Percentiles rank a stretch among this genome's conserved stretches.
Evolutionary conservation across 1,284 basidiomycete species (phyloP).

Genomic region (Naganishia sp.): DNA sequence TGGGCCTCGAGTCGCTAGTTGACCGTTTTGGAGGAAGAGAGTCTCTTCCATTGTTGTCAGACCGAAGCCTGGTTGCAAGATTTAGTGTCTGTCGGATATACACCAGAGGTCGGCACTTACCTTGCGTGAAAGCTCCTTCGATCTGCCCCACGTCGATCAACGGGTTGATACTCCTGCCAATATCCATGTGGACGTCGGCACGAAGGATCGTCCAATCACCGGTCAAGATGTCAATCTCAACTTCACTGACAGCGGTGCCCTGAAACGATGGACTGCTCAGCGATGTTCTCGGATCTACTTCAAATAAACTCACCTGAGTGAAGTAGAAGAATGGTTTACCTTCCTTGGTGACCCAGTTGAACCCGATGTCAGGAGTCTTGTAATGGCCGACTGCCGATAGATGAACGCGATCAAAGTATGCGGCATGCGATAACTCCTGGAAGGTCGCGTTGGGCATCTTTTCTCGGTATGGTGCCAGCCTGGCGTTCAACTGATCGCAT

Average conservation of each 20-base stretch:
- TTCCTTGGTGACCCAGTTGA: constrained; percentile 43
- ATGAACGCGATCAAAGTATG: constrained; percentile 48
- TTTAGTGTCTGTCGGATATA: constrained; percentile 3
- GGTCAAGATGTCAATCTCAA: constrained; percentile 50
- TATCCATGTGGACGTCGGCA: constrained; percentile 45
- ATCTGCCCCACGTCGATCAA: constrained; percentile 53
- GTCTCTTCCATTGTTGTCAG: constrained; percentile 50
- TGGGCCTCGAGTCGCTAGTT: constrained; percentile 43
- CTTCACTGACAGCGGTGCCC: constrained; percentile 47
- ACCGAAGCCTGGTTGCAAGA: constrained; percentile 38
- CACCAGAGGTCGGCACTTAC: constrained; percentile 26
- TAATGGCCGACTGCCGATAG: constrained; percentile 50
- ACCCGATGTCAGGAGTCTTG: constrained; percentile 48
- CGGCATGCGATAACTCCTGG: constrained; percentile 42
- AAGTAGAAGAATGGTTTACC: constrained; percentile 46
- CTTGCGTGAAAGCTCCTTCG: constrained; percentile 42
- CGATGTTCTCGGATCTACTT: constrained; percentile 36
- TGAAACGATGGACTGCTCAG: constrained; percentile 30
- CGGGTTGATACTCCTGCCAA: constrained; percentile 51
- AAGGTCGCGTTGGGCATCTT: constrained; percentile 39
- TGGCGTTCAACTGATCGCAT: constrained; percentile 49
- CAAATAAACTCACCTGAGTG: constrained; percentile 32
- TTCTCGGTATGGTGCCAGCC: constrained; percentile 40
- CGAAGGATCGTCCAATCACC: constrained; percentile 38
- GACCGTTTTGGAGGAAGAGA: constrained; percentile 47